Conservation (phyloP, 192 early-diverging fungal genomes). For the Mortierella claussenii region DNA sequence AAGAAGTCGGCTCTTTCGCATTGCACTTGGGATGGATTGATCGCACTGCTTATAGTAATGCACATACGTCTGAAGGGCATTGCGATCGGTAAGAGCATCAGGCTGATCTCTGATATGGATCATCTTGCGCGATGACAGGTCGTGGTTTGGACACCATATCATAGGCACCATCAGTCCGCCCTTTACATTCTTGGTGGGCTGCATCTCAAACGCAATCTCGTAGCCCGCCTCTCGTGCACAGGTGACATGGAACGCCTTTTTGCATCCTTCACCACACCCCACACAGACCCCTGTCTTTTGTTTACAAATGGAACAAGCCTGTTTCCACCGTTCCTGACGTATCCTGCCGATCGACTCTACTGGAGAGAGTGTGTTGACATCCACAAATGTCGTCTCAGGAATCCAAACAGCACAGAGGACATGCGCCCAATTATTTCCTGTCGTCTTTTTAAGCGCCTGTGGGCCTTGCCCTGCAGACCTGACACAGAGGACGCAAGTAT, state of each 20-base stretch:
- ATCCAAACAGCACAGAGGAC: slow-evolving; percentile 72
- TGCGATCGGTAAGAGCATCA: slow-evolving; percentile 33
- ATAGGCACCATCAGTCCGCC: slow-evolving; percentile 57
- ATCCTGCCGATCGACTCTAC: slow-evolving; percentile 62
- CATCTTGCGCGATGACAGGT: slow-evolving; percentile 41
- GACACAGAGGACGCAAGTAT: slow-evolving; percentile 72
- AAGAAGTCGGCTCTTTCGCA: slow-evolving; percentile 54
- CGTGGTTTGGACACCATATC: slow-evolving; percentile 60
- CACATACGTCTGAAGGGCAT: slow-evolving; percentile 49
- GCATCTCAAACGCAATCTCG: slow-evolving; percentile 58
- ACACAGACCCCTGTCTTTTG: slow-evolving; percentile 54
- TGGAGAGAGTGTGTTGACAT: slow-evolving; percentile 48
- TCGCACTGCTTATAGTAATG: slow-evolving; percentile 57
- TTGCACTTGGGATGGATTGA: slow-evolving; percentile 45
- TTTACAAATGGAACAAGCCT: slow-evolving; percentile 52
- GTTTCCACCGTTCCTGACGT: slow-evolving; percentile 50
- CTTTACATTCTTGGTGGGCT: slow-evolving; percentile 43
- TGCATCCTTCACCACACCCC: slow-evolving; percentile 55
- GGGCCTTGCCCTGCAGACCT: slow-evolving; percentile 39
- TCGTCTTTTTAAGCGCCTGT: slow-evolving; percentile 72
- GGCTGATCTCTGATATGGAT: slow-evolving; percentile 44
- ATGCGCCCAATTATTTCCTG: slow-evolving; percentile 84
- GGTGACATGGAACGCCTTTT: slow-evolving; percentile 57
- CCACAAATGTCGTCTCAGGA: slow-evolving; percentile 63
- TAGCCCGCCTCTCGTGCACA: slow-evolving; percentile 58